phyloP scores from a whole-genome alignment of 2,329 filamentous ascomycete species.

The Paracamarosporium sp. region DNA sequence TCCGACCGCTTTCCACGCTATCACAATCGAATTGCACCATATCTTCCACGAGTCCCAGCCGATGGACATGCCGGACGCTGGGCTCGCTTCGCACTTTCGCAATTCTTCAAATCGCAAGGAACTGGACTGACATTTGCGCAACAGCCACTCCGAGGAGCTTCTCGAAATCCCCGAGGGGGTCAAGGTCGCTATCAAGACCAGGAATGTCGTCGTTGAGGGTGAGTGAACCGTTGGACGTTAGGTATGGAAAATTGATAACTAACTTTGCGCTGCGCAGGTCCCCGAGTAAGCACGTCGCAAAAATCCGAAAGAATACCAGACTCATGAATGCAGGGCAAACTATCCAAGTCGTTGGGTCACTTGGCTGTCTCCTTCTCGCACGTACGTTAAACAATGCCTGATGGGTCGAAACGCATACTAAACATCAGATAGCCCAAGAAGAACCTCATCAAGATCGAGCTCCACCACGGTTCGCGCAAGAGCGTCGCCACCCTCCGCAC shows the following conservation, averaged over 20 bases:
- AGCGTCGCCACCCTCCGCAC: constrained; percentile 97
- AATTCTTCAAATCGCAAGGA: constrained; percentile 21
- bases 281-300: constrained; percentile 35
- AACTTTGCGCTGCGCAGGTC: constrained; percentile 28
- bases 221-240: constrained; percentile 61
- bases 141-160: constrained; percentile 86
- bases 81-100: constrained; percentile 17
- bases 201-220: constrained; percentile 95
- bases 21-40: constrained; percentile 19
- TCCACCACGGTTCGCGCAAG: constrained; percentile 98
- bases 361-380: constrained; percentile 94
- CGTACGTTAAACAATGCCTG: constrained; percentile 33
- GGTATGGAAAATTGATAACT: constrained; percentile 17
- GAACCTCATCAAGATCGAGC: constrained; percentile 91
- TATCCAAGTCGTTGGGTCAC: constrained; percentile 95
- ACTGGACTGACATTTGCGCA: constrained; percentile 38
- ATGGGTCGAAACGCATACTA: constrained; percentile 19
- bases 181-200: constrained; percentile 97
- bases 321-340: constrained; percentile 72
- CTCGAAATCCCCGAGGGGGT: constrained; percentile 96
- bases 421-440: constrained; percentile 65
- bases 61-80: constrained; percentile 18
- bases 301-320: constrained; percentile 13
- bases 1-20: constrained; percentile 11
- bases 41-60: constrained; percentile 18